phyloP scores from a whole-genome alignment of 2,329 filamentous ascomycete species.

The Daldinia eschscholtzii region DNA sequence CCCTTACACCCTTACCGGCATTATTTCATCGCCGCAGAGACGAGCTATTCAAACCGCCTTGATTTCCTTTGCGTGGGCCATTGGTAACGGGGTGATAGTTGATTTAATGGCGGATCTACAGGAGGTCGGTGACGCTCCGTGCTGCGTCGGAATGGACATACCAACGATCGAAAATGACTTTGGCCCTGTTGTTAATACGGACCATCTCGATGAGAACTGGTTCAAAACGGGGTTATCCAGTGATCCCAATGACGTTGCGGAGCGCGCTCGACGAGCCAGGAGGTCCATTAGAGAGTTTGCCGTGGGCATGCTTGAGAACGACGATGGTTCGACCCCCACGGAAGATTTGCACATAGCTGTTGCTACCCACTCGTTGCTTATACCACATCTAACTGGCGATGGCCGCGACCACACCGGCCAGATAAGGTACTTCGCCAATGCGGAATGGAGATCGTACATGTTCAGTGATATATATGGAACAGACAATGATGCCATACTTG shows the following conservation, averaged over 20 bases:
- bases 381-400: slow-evolving; percentile 83
- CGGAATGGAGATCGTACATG: slow-evolving; percentile 74
- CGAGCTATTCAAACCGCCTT: slow-evolving; percentile 83
- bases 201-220: slow-evolving; percentile 50
- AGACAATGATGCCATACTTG: background rate
- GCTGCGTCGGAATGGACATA: slow-evolving; percentile 75
- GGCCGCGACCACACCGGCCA: slow-evolving; percentile 57
- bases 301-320: background rate
- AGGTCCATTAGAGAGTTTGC: slow-evolving; percentile 62
- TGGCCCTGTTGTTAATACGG: slow-evolving; percentile 61
- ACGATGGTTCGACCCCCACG: slow-evolving; percentile 29
- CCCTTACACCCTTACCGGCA: slow-evolving; percentile 70
- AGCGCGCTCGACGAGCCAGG: slow-evolving; percentile 69
- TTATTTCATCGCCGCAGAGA: slow-evolving; percentile 81
- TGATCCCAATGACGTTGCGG: slow-evolving; percentile 44
- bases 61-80: slow-evolving; percentile 70
- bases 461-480: slow-evolving; percentile 62
- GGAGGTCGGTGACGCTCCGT: slow-evolving; percentile 77
- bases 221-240: background rate
- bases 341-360: slow-evolving; percentile 73
- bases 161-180: slow-evolving; percentile 70
- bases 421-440: slow-evolving; percentile 71
- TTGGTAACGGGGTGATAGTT: slow-evolving; percentile 59
- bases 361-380: slow-evolving; percentile 81
- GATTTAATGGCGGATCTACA: slow-evolving; percentile 78